Base-by-base conservation (phyloP, 2,329 filamentous ascomycete species). In the Coniella vitis region DNA sequence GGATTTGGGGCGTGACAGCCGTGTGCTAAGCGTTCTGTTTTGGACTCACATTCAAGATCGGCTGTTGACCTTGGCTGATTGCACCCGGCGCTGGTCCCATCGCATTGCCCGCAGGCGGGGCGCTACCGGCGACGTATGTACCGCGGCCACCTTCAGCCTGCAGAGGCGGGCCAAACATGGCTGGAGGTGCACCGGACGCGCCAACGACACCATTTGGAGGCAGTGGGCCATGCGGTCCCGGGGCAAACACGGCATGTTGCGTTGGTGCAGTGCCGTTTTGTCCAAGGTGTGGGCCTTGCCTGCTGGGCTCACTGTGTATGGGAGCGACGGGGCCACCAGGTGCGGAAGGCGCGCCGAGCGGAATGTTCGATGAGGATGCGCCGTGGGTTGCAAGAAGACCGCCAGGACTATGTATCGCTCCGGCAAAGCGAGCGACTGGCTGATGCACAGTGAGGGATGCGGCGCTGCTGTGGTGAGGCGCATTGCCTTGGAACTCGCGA, bases 401-500 rank as follows among this genome's bases (percentile, higher is more conserved):
- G 57, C 93, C 91, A 1, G 91, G 91, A 39, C 90, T 94, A 63
- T 95, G 91, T 49, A 96, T 94, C 45, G 88, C 86, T 55, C 83
- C 86, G 49, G 85, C 70, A 54, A 89, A 74, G 67, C 90, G 75
- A 62, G 91, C 91, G 51, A 96, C 90, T 4, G 91, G 91, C 66
- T 97, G 91, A 67, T 97, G 91, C 59, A 97, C 84, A 47, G 90
- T 89, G 47, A 95, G 87, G 3, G 90, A 89, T 49, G 86, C 88
- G 35, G 87, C 84, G 62, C 87, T 90, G 68, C 86, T 93, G 65
- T 96, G 90, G 62, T 93, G 89, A 21, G 85, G 82, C 52, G 86
- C 79, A 44, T 66, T 63, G 17, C 79, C 77, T 58, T 83, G 84
- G 60, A 81, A 78, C 38, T 84, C 82, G 62, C 79, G 74, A 51